Evolutionary conservation across 352 stramenopile species (phyloP), one percentile per base, ranked within the genome.

Genomic region (Phytopythium boreale): DNA sequence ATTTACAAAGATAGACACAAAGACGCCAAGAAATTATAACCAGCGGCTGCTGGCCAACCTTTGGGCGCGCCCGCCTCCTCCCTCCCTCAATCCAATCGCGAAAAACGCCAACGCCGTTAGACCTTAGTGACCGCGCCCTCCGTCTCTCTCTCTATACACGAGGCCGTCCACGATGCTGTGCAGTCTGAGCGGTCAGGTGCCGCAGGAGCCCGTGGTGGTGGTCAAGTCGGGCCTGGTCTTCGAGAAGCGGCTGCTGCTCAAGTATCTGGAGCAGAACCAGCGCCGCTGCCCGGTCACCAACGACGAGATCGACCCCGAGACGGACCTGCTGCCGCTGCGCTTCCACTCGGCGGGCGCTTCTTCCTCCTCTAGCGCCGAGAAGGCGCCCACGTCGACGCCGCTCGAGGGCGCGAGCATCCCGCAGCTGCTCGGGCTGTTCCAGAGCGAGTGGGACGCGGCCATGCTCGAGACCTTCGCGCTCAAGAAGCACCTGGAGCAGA

Each of bases 391-490:
- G 7, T 44, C 29, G 9, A 22, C 62, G 6, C 66, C 75, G 31
- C 75, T 74, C 2, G 79, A 90, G 51, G 70, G 72, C 22, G 76
- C 77, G 11, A 78, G 79, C 61, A 79, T 93, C 27, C 84, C 84
- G 57, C 80, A 88, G 67, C 67, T 93, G n/a, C 64, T 91, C 22
- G 50, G 72, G 53, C 67, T 80, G 7, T 89, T 99, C 62, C 91
- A 98, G 69, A 93, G 82, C 52, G 96, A 98, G 75, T 98, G 96
- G 76, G 95, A 98, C 67, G 91, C 88, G 39, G 74, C 98, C 19
- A 84, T 98, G 66, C 82, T 99, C 36, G 96, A 99, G 77, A 90
- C 95, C 17, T 98, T 98, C 70, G 89, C 96, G 62, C 90, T 98
- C 14, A 93, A 97, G 60, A 88, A 97, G 70, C 88, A 97, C 61